Conservation (phyloP, 2,329 filamentous ascomycete genomes). For the Rhynchosporium secalis region DNA sequence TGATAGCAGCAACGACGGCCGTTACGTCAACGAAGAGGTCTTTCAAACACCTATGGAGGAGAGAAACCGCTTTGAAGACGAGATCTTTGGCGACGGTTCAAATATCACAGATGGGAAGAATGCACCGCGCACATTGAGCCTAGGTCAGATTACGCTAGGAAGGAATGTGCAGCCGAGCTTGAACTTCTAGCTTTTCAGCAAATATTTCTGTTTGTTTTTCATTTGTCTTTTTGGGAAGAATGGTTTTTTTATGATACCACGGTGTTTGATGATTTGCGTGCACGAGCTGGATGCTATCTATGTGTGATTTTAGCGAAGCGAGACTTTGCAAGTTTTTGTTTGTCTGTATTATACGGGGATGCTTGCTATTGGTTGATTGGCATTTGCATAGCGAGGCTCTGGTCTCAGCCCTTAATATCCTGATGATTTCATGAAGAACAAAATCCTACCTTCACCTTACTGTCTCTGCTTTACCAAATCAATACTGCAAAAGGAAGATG, state of each 20-base stretch:
- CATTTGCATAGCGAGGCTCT: slow-evolving; percentile 8
- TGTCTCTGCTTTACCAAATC: background rate
- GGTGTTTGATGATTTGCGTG: slow-evolving; percentile 4
- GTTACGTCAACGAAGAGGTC: slow-evolving; percentile 47
- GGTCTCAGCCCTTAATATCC: background rate
- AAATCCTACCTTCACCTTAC: background rate
- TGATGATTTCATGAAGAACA: background rate
- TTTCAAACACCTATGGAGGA: slow-evolving; percentile 56
- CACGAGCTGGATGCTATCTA: slow-evolving; percentile 1
- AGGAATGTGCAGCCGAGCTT: slow-evolving; percentile 16
- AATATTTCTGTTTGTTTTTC: background rate
- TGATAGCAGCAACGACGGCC: slow-evolving; percentile 34
- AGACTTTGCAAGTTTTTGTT: slow-evolving; percentile 2
- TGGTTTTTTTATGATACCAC: slow-evolving; percentile 8
- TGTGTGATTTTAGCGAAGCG: slow-evolving; percentile 13
- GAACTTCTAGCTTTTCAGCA: slow-evolving; percentile 2
- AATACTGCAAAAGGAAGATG: too few species aligned
- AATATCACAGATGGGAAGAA: slow-evolving; percentile 43
- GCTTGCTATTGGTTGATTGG: background rate
- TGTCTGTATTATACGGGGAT: slow-evolving; percentile 1
- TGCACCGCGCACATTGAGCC: slow-evolving; percentile 63
- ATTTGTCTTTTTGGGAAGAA: slow-evolving; percentile 11
- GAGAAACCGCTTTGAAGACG: slow-evolving; percentile 44
- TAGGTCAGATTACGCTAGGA: slow-evolving; percentile 57
- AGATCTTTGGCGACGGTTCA: slow-evolving; percentile 42